Evolutionary conservation across 257 asterid genomes (phyloP), one percentile per base, ranked within the genome.

Genomic region (Leptodermis oblonga): DNA sequence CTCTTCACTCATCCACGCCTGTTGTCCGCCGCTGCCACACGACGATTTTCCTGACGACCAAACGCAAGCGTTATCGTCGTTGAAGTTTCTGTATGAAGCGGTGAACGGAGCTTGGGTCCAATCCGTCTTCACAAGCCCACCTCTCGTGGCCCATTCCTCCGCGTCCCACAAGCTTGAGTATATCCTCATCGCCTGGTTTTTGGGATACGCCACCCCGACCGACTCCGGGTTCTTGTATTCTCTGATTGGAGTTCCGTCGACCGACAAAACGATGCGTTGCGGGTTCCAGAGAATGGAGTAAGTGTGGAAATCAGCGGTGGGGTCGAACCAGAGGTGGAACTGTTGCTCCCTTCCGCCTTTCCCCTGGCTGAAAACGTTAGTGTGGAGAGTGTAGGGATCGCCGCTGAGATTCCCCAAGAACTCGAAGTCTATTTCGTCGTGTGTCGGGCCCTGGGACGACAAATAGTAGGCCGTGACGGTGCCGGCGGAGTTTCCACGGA

Each of bases 121-220:
- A 12, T 62, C 67, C 12, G 67, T 62, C 31, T 62, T 62, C 2
- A 62, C 5, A 3, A 62, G 49, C 8, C 67, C 67, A 18, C 67
- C 67, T 22, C 67, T 34, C 8, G 67, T 62, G 2, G 49, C 67
- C 73, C 73, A 69, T 13, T 69, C 73, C 39, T 69, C 73, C 1
- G 73, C 73, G 41, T 69, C 41, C 73, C 73, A 69, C 37, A 69
- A 60, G 62, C 73, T 69, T 1, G 73, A 69, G 55, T 69, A 69
- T 22, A 69, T 69, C 65, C 65, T 69, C 73, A 69, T 69, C 26
- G 73, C 26, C 25, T 69, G 73, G 13, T 55, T 39, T 7, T 62
- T 62, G 25, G 49, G 67, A 12, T 62, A 62, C 1, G 67, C 49
- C 22, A 62, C 67, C 14, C 67, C 67, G 2, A 62, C 46, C 1